These are phyloP conservation scores for Coemansia nantahalensis DNA, from an alignment of 192 early-diverging fungal genomes.

Conservation along the genomic window DNA sequence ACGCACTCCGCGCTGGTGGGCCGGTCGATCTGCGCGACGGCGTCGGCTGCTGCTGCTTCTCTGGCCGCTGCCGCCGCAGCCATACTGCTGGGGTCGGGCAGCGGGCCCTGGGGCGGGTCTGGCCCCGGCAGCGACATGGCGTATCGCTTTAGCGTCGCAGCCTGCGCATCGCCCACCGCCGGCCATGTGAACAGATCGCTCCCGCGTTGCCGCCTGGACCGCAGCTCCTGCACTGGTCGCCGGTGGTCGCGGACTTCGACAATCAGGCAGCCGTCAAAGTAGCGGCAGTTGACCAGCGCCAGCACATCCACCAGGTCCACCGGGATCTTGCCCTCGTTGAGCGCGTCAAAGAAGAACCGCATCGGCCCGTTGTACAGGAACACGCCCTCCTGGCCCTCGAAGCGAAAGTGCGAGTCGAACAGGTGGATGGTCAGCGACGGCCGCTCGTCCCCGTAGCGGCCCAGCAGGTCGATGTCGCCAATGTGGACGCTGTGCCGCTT, in stretches of 20 bases:
- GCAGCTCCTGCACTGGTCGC: conserved; percentile 32
- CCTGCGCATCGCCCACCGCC: conserved; percentile 4
- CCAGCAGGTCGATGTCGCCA: conserved; percentile 34
- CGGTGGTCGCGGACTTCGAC: conserved; percentile 71
- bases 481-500: conserved; percentile 18
- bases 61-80: too few species aligned
- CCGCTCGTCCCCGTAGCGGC: conserved; percentile 49
- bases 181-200: conserved; percentile 39
- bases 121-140: too few species aligned
- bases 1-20: neutral
- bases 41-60: too few species aligned
- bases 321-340: conserved; percentile 58
- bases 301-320: conserved; percentile 69
- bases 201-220: conserved; percentile 18
- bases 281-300: conserved; percentile 54
- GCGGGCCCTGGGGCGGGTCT: neutral
- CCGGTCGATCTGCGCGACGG: too few species aligned
- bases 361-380: conserved; percentile 52
- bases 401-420: conserved; percentile 72
- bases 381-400: conserved; percentile 59
- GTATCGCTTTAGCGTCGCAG: neutral
- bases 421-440: conserved; percentile 66
- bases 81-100: neutral
- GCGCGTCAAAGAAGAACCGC: conserved; percentile 54
- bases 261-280: conserved; percentile 61